Base-by-base conservation (phyloP, 768 basidiomycete species). In the Lentinula lateritia region DNA sequence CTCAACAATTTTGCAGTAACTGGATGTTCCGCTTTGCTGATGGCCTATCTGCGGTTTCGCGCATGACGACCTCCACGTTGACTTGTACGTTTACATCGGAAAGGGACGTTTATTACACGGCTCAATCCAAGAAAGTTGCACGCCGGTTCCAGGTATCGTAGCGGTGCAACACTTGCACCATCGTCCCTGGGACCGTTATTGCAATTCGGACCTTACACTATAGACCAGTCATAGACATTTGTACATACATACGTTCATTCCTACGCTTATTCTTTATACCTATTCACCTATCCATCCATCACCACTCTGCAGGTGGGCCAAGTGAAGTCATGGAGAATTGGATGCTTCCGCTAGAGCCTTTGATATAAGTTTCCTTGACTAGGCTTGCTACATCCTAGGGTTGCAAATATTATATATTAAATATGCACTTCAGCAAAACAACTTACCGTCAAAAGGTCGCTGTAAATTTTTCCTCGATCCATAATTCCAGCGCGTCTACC, bases 31-130 rank as follows among this genome's bases (percentile, higher is more conserved):
- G 92, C 92, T 20, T 75, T 94, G 48, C 78, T 94, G 50, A 92
- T 94, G 90, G 92, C 92, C 20, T 94, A 94, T 72, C 71, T 93
- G 68, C 83, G 92, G 62, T 94, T 94, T 71, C 78, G 82, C 36
- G 38, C 34, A 15, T 60, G 59, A 60, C 41, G 20, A 20, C 23
- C 46, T 48, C 46, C 46, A 48, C 46, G 18, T 48, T 48, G 23
- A 13, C 13, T 39, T 13, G 28, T 28, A 28, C 28, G 3, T 28
- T 28, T 28, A 28, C 28, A 28, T 28, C 3, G 28, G 28, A 28
- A 28, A 28, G 28, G 28, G 3, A 28, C 1, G 28, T 28, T 28
- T 28, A 28, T 28, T 28, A 3, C 3, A 28, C 28, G 28, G 2
- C 23, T 23, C 23, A 2, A 2, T 23, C 23, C 28, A 28, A 28